Percentiles rank a stretch among this genome's conserved stretches.
Evolutionary conservation across 2,329 filamentous ascomycete species (phyloP).

Genomic region (Paramyrothecium roridum): DNA sequence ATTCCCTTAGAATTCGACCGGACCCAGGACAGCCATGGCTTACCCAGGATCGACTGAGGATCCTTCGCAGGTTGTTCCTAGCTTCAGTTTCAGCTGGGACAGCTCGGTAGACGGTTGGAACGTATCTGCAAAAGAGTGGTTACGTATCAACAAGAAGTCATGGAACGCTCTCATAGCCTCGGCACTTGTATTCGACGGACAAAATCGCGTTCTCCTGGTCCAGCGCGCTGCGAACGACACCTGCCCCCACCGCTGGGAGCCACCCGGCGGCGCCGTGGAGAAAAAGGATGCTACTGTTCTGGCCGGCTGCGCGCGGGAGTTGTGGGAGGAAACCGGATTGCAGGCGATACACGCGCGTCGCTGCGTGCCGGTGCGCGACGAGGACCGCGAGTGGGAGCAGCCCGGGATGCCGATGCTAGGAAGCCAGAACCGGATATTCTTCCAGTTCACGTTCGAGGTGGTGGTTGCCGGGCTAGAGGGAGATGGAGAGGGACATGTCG

Average conservation of each 20-base stretch:
- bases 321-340: constrained; percentile 45
- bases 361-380: constrained; percentile 17
- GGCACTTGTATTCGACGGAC: constrained; percentile 30
- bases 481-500: neutral
- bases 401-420: constrained; percentile 30
- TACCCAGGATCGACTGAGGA: neutral
- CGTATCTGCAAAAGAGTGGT: constrained; percentile 19
- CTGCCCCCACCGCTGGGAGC: constrained; percentile 44
- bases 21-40: too few relatives aligned
- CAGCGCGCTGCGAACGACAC: constrained; percentile 42
- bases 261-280: constrained; percentile 47
- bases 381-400: constrained; percentile 14
- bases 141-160: constrained; percentile 15
- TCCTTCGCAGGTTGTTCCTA: neutral
- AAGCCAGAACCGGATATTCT: constrained; percentile 24
- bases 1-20: too few relatives aligned
- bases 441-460: constrained; percentile 31
- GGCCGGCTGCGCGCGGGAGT: constrained; percentile 40
- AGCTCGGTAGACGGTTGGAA: constrained; percentile 17
- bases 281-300: constrained; percentile 36
- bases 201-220: constrained; percentile 37
- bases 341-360: constrained; percentile 21
- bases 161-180: constrained; percentile 27
- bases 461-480: constrained; percentile 15
- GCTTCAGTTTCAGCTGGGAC: constrained; percentile 18